These are phyloP conservation scores for Bocquillonia castaneifolia DNA, from an alignment of 441 rosid species.

Conservation along the genomic window DNA sequence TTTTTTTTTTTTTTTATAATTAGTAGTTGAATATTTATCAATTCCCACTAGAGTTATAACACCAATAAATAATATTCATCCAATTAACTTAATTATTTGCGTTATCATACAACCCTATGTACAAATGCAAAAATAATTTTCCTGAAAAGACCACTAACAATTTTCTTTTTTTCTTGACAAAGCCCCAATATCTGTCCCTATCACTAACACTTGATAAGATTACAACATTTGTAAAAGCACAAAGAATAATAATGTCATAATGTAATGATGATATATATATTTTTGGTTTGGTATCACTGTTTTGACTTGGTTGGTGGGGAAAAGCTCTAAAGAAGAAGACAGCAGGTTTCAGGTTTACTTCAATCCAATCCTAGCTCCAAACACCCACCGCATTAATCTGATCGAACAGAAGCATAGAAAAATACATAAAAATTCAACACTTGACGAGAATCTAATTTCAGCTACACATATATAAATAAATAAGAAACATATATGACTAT, in stretches of 20 bases:
- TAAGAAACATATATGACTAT: too few species aligned
- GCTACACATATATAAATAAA: neutral
- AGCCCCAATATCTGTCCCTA: slow-evolving; percentile 25
- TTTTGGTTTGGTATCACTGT: slow-evolving; percentile 29
- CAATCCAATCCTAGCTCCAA: slow-evolving; percentile 27
- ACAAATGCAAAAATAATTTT: slow-evolving; percentile 17
- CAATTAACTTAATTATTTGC: slow-evolving; percentile 2
- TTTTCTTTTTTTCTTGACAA: slow-evolving; percentile 10
- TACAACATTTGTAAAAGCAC: slow-evolving; percentile 28
- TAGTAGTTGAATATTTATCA: too few species aligned
- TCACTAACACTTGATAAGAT: slow-evolving; percentile 14
- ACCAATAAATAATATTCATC: neutral
- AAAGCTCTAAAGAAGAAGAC: slow-evolving; percentile 25
- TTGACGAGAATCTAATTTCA: slow-evolving; percentile 15
- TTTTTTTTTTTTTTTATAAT: too few species aligned
- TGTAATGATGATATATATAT: slow-evolving; percentile 21
- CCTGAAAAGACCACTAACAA: slow-evolving; percentile 19
- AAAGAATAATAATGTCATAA: slow-evolving; percentile 20
- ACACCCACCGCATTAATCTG: neutral
- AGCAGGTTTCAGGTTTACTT: slow-evolving; percentile 25
- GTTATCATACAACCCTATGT: slow-evolving; percentile 14
- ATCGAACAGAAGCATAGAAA: too few species aligned
- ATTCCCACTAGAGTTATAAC: neutral
- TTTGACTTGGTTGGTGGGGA: slow-evolving; percentile 34
- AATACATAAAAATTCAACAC: neutral